Evolutionary conservation across 2,329 filamentous ascomycete genomes (phyloP), one percentile per base, ranked within the genome.

Genomic region (Colletotrichum destructivum): DNA sequence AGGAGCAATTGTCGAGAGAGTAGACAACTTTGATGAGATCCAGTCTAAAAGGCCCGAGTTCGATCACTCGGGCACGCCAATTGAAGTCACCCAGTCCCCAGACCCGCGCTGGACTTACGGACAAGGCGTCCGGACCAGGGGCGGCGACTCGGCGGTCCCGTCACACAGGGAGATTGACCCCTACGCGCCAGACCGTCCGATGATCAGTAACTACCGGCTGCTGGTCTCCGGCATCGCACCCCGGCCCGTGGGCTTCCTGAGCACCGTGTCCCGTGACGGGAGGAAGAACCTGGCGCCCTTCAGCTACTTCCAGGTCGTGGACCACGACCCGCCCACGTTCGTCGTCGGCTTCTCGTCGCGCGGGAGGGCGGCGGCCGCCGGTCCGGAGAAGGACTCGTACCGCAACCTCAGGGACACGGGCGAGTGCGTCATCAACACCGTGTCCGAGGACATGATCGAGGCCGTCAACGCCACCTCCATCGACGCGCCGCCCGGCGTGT

Each of bases 291-390:
- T 98, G 2, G 94, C 95, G 0, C 95, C 95, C 0, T 98, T 96
- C 81, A 93, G 89, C 78, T 98, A 96, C 84, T 94, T 95, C 80
- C 92, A 94, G 79, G 82, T 98, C 72, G 87, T 98, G 75, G 91
- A 90, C 80, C 93, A 96, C 79, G 95, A 98, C 79, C 95, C 95
- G 6, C 95, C 95, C 0, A 85, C 97, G 56, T 97, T 98, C 81
- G 88, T 90, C 11, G 83, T 91, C 35, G 88, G 89, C 44, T 84
- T 89, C 77, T 77, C 85, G 3, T 79, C 81, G 15, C 71, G 81
- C 5, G 75, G 3, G 26, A 4, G 26, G 3, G 26, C 26, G 26
- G 26, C 26, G 26, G 26, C 26, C 26, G 26, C 86, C 3, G 81
- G 80, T 4, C 81, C 84, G 5, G 89, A 92, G 21, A 98, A 98